phyloP scores from a whole-genome alignment of 257 asterid species.

The Orobanche coerulescens region DNA sequence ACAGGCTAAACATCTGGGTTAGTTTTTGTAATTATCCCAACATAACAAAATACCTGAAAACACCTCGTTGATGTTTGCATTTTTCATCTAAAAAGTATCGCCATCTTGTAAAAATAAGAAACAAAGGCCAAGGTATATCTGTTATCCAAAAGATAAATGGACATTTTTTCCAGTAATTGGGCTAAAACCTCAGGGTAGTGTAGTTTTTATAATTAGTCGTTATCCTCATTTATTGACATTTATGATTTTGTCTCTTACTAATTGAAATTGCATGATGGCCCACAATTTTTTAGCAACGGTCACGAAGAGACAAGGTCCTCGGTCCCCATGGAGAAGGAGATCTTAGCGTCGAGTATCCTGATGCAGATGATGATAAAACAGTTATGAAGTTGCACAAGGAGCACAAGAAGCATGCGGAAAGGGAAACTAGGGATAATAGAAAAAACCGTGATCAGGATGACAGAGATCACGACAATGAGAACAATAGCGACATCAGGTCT shows the following conservation, averaged over 20 bases:
- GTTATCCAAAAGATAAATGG: background rate
- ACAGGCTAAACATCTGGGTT: background rate
- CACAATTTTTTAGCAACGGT: slow-evolving; percentile 42
- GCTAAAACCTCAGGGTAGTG: background rate
- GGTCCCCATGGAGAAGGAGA: slow-evolving; percentile 62
- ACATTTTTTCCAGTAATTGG: background rate
- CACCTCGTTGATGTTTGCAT: background rate
- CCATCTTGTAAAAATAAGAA: background rate
- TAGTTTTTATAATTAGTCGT: background rate
- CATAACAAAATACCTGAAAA: too few relatives aligned
- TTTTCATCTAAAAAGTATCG: background rate
- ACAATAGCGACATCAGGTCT: slow-evolving; percentile 48
- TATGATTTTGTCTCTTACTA: slow-evolving; percentile 11
- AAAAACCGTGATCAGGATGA: slow-evolving; percentile 65
- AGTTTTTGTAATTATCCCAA: background rate
- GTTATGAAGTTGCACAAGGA: slow-evolving; percentile 63
- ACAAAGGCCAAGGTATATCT: background rate
- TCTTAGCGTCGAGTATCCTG: slow-evolving; percentile 73
- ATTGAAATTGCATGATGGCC: slow-evolving; percentile 22
- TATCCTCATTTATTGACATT: background rate
- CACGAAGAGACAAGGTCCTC: slow-evolving; percentile 45
- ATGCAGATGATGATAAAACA: slow-evolving; percentile 70
- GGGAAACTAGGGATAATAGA: slow-evolving; percentile 58
- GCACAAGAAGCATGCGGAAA: slow-evolving; percentile 65
- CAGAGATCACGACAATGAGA: slow-evolving; percentile 59